Base-by-base conservation (phyloP, 192 early-diverging fungal species). In the Entomortierella parvispora region DNA sequence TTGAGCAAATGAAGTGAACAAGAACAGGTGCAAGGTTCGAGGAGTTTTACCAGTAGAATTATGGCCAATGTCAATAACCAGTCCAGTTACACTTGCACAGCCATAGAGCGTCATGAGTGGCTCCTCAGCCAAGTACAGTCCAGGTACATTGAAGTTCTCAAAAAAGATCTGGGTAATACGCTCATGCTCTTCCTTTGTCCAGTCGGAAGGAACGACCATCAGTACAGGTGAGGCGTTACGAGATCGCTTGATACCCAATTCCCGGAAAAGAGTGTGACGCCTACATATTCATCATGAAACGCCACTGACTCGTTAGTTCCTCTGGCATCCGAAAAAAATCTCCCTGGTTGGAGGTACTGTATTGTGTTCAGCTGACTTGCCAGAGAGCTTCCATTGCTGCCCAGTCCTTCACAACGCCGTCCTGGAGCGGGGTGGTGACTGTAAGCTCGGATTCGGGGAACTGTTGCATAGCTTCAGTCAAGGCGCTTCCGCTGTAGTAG, bases 61-160 rank as follows among this genome's bases (percentile, higher is more conserved):
- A 62, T 97, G 91, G 22, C 97, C 97, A 83, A 99, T 88, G 74
- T 99, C 95, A 42, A 98, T 87, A 32, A 98, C 91, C 0, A 97
- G 68, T 22, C 95, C 97, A 4, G 90, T 91, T 6, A 91, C 80
- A 9, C 87, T 68, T 31, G 90, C 93, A 63, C 88, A 89, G 6
- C 92, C 96, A 70, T 92, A 98, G 10, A 94, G 67, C 1, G 92
- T 87, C 69, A 93, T 81, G 49, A 97, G 81, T 11, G 96, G 93
- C 68, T 96, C 93, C 51, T 96, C 94, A 23, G 90, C 82, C 46
- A 98, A 84, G 58, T 90, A 88, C 26, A 99, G 80, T 18, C 88
- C 88, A 8, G 95, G 93, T 14, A 90, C 88, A 72, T 99, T 97
- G 54, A 97, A 84, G 23, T 91, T 86, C 81, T 99, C 97, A 82